A percentile compares a stretch with the other conserved stretches of the same genome.
These are phyloP conservation scores for Candida stauntonica DNA, from an alignment of 805 yeast genomes.

Conservation along the genomic window DNA sequence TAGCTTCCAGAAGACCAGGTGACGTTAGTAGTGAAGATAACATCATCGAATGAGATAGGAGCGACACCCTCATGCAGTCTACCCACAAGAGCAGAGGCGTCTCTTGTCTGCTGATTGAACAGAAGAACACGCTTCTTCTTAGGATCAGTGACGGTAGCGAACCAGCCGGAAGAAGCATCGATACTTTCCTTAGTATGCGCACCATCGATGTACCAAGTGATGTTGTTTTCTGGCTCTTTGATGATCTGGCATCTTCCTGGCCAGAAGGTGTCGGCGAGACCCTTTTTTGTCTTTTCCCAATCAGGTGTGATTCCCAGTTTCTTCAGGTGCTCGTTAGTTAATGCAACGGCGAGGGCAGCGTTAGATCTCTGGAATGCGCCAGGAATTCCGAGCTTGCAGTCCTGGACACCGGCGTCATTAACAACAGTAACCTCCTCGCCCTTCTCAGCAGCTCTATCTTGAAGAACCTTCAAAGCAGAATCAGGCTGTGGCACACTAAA, in stretches of 20 bases:
- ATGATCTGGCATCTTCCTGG: constrained; percentile 93
- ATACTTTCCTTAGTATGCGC: constrained; percentile 93
- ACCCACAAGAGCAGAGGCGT: constrained; percentile 60
- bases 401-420: constrained; percentile 30
- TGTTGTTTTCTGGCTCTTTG: constrained; percentile 30
- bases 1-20: constrained; percentile 85
- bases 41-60: constrained; percentile 59
- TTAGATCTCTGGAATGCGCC: constrained; percentile 84
- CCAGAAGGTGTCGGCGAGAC: constrained; percentile 72
- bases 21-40: constrained; percentile 82
- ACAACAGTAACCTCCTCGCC: constrained; percentile 49
- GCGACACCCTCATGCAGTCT: constrained; percentile 44
- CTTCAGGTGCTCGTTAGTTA: constrained; percentile 58
- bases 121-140: constrained; percentile 47
- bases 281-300: constrained; percentile 32
- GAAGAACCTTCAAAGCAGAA: constrained; percentile 50
- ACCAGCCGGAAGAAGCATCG: constrained; percentile 81
- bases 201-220: constrained; percentile 89
- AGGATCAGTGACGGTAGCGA: constrained; percentile 35
- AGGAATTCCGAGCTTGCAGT: constrained; percentile 56
- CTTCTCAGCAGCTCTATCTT: constrained; percentile 66
- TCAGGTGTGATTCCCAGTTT: constrained; percentile 40
- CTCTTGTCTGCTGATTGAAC: constrained; percentile 94
- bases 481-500: constrained; percentile 59
- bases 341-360: constrained; percentile 80